phyloP scores from a whole-genome alignment of 768 basidiomycete genomes.

The Termitomyces sp. region DNA sequence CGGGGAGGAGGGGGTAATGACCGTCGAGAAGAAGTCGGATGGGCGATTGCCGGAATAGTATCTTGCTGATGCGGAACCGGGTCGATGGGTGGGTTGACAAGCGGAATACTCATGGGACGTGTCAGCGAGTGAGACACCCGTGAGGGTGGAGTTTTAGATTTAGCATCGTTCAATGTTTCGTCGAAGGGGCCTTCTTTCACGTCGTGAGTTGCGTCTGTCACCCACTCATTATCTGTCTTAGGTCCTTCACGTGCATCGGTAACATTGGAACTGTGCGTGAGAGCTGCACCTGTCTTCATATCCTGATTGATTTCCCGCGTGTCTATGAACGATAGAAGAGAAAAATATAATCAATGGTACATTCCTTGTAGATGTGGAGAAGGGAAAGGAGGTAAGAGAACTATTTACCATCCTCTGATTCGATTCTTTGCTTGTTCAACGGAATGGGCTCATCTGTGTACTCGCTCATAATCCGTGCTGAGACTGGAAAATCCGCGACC shows the following conservation, averaged over 20 bases:
- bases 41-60: neutral
- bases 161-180: constrained; percentile 4
- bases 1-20: constrained; percentile 18
- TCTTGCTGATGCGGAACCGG: constrained; percentile 1
- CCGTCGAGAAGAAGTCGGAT: constrained; percentile 2
- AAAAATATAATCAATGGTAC: constrained; percentile 23
- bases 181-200: constrained; percentile 1
- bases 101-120: constrained; percentile 7
- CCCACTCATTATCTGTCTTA: constrained; percentile 9
- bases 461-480: constrained; percentile 1
- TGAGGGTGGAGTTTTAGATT: constrained; percentile 8
- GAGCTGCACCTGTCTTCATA: neutral
- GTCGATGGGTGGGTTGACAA: constrained; percentile 8
- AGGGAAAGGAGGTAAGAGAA: constrained; percentile 13
- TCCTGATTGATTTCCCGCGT: constrained; percentile 7
- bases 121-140: constrained; percentile 9
- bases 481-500: neutral
- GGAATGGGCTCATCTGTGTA: constrained; percentile 1
- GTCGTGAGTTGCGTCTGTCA: neutral
- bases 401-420: constrained; percentile 22
- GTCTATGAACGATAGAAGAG: constrained; percentile 12
- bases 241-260: constrained; percentile 3
- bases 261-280: constrained; percentile 10
- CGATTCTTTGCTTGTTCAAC: constrained; percentile 1
- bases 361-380: constrained; percentile 14